Base-by-base conservation (phyloP, 306 rosid species). In the Cicer pinnatifidum region DNA sequence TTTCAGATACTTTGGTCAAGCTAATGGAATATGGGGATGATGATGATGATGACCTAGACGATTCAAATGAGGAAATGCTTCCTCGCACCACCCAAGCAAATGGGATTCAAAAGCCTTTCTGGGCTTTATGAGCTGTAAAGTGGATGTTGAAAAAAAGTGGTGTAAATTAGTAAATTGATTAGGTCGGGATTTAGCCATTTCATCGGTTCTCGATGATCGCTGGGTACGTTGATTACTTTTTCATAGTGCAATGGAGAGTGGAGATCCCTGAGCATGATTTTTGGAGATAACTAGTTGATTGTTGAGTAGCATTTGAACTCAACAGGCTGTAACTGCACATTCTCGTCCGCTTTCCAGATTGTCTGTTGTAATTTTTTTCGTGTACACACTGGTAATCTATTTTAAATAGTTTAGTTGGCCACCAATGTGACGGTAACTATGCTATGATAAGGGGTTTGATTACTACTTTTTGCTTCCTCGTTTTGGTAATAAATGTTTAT, bases 11-110 rank as follows among this genome's bases (percentile, higher is more conserved):
- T 59, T 62, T 94, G 85, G 81, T 91, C 75, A 87, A 88, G 87
- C 87, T 94, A 54, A 88, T 94, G 97, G 99, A 94, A 81, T 94
- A 94, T 71, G 97, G 99, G 28, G 99, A 91, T 7, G 98, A 93
- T 23, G 98, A 92, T 23, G 98, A 91, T 9, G 97, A 93, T 4
- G 97, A 91, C 76, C 37, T 59, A 3, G 95, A 91, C 33, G 95
- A 87, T 57, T 64, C 77, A 15, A 69, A 67, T 10, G 90, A 80
- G 69, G 87, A 94, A 53, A 67, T 86, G 20, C 79, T 56, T 69
- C 45, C 77, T 72, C 33, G 48, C 40, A 57, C 67, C 17, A 52
- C 76, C 71, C 78, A 43, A 79, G 20, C 80, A 13, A 73, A 57
- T 62, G 81, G 85, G 72, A 78, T 70, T 77, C 89, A 68, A 73